Base-by-base conservation (phyloP, 192 early-diverging fungal species). In the Lobosporangium transversale region DNA sequence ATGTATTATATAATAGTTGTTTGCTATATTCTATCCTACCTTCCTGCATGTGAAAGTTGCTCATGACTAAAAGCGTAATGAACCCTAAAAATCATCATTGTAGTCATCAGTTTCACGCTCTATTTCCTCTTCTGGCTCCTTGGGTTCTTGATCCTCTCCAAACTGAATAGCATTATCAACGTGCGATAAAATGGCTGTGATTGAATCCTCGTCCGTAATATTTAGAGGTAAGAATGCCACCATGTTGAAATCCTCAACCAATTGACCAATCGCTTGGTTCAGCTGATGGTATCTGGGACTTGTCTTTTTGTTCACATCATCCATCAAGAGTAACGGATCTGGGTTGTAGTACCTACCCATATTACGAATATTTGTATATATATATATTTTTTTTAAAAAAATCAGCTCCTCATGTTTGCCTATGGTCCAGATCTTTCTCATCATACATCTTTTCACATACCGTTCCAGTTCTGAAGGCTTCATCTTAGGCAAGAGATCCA, bases 241-340 rank as follows among this genome's bases (percentile, higher is more conserved):
- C 96, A 99, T 97, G 80, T 94, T 97, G 70, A 92, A 98, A 68
- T 98, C 95, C 31, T 98, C 95, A 66, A 92, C 90, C 66, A 99
- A 79, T 58, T 90, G 89, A 33, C 94, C 96, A 59, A 99, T 85
- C 1, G 96, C 95, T 53, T 84, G 79, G 78, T 98, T 99, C 37
- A 99, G 82, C 24, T 87, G 87, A 61, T 93, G 92, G 78, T 95
- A 97, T 52, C 85, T 89, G 53, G 87, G 75, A 47, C 89, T 87
- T 26, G 91, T 96, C 33, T 78, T 80, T 59, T 71, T 66, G 80
- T 92, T 92, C 30, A 90, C 92, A 64, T 96, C 94, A 24, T 96
- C 95, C 20, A 89, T 71, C 54, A 99, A 80, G 42, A 98, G 80
- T 58, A 90, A 67, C 10, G 96, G 91, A 62, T 99, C 97, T 5